These are phyloP conservation scores for Cladosporium oxysporum DNA, from an alignment of 2,329 filamentous ascomycete genomes.

Conservation along the genomic window DNA sequence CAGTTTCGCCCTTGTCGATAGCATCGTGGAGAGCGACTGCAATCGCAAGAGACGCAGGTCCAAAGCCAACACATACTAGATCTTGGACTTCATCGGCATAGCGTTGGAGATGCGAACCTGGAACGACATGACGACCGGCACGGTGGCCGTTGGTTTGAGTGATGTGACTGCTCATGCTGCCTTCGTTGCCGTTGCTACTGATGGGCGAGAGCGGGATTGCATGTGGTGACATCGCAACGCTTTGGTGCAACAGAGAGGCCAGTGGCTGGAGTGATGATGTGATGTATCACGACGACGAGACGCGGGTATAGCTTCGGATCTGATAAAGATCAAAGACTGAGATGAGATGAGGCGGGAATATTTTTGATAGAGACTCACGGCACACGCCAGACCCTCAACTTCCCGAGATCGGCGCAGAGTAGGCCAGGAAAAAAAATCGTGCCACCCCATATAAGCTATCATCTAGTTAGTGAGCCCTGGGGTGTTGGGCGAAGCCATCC, in stretches of 20 bases:
- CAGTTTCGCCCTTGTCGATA: slow-evolving; percentile 49
- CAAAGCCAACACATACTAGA: slow-evolving; percentile 88
- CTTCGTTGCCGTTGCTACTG: slow-evolving; percentile 13
- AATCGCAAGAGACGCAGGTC: slow-evolving; percentile 85
- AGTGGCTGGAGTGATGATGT: slow-evolving; percentile 12
- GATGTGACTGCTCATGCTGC: slow-evolving; percentile 16
- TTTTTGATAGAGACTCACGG: slow-evolving; percentile 1
- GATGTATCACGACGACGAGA: slow-evolving; percentile 3
- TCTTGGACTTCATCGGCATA: slow-evolving; percentile 69
- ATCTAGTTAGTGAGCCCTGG: slow-evolving; percentile 18
- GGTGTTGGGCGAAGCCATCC: slow-evolving; percentile 18
- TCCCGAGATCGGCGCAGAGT: slow-evolving; percentile 16
- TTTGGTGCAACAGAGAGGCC: not conserved
- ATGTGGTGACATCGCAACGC: slow-evolving; percentile 25
- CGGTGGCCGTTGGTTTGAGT: slow-evolving; percentile 10
- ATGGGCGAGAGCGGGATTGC: slow-evolving; percentile 18
- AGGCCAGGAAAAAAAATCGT: slow-evolving; percentile 17
- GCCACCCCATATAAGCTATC: slow-evolving; percentile 6
- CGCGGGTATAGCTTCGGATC: slow-evolving; percentile 17
- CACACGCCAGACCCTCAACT: slow-evolving; percentile 1
- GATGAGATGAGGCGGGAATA: slow-evolving; percentile 11
- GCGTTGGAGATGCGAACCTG: slow-evolving; percentile 45
- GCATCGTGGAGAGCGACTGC: slow-evolving; percentile 85
- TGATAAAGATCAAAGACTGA: slow-evolving; percentile 19
- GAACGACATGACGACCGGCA: slow-evolving; percentile 10